These are phyloP conservation scores for Oropetium thomaeum DNA, from an alignment of 176 grass and related monocot species.

Conservation along the genomic window DNA sequence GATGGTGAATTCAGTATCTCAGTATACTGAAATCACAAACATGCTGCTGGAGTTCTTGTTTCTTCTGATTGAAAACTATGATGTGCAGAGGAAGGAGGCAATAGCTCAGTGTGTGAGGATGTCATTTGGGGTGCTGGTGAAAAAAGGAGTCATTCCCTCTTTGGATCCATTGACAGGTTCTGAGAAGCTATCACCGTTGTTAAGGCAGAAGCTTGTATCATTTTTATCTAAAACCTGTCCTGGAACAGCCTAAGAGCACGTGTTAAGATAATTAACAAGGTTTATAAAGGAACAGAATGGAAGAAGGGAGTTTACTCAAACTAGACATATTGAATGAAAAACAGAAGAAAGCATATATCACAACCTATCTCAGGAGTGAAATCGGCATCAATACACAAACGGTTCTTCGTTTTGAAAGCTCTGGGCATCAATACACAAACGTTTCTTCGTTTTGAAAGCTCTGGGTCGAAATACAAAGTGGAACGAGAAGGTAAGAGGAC, in stretches of 20 bases:
- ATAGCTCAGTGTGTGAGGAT: conserved; percentile 47
- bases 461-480: neutral
- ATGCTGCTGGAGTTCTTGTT: conserved; percentile 89
- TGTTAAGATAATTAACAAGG: neutral
- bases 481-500: neutral
- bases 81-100: conserved; percentile 51
- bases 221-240: conserved; percentile 32
- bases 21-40: conserved; percentile 75
- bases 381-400: neutral
- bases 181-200: conserved; percentile 51
- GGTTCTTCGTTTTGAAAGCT: neutral
- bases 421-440: neutral
- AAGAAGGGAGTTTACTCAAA: conserved; percentile 37
- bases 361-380: neutral
- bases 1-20: conserved; percentile 78
- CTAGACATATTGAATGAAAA: neutral
- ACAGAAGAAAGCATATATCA: neutral
- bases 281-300: conserved; percentile 22
- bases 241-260: conserved; percentile 27
- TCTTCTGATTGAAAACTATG: conserved; percentile 87
- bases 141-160: conserved; percentile 59
- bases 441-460: neutral
- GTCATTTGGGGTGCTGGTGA: conserved; percentile 50
- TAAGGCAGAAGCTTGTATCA: conserved; percentile 64
- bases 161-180: conserved; percentile 61